These are phyloP conservation scores for Breynia disticha DNA, from an alignment of 441 rosid genomes.

Conservation along the genomic window DNA sequence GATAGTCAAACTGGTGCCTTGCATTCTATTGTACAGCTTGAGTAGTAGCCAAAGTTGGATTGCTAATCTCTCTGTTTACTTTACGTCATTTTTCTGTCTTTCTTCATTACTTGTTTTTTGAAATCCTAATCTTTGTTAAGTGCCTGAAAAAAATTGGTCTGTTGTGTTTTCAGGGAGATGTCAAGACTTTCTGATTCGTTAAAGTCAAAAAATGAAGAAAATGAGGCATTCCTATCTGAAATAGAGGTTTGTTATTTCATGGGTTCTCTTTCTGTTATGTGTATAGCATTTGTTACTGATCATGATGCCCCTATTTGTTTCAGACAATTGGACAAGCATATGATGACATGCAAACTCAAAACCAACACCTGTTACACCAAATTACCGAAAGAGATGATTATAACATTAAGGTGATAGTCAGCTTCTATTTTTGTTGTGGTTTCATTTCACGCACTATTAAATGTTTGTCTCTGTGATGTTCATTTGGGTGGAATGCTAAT, in stretches of 20 bases:
- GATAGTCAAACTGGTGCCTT: no score
- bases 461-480: neutral
- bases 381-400: slow-evolving; percentile 96
- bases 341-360: slow-evolving; percentile 93
- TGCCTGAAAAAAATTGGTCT: slow-evolving; percentile 15
- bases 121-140: neutral
- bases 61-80: neutral
- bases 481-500: no score
- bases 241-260: slow-evolving; percentile 61
- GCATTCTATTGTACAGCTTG: neutral
- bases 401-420: slow-evolving; percentile 68
- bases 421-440: neutral
- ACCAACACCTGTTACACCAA: slow-evolving; percentile 91
- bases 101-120: neutral
- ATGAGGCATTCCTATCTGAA: slow-evolving; percentile 84
- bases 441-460: neutral
- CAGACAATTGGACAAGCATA: slow-evolving; percentile 95
- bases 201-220: slow-evolving; percentile 88
- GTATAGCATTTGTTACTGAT: slow-evolving; percentile 16
- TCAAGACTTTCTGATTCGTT: slow-evolving; percentile 45
- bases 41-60: no score
- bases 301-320: slow-evolving; percentile 23
- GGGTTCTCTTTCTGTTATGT: slow-evolving; percentile 13
- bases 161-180: slow-evolving; percentile 50
- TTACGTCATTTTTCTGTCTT: neutral